These are phyloP conservation scores for Rosa chinensis DNA, from an alignment of 306 rosid species.

Conservation along the genomic window DNA sequence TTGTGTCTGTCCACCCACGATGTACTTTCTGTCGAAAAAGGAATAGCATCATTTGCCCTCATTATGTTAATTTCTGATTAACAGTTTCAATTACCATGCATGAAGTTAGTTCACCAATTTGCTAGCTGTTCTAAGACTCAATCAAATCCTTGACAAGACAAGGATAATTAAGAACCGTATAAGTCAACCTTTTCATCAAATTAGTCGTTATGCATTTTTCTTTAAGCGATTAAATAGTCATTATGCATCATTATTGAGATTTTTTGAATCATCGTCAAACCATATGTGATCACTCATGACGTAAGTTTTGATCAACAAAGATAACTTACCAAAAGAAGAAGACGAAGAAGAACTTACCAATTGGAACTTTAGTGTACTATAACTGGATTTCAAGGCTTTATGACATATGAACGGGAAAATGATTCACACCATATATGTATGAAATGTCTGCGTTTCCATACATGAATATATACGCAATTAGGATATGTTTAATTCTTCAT, in stretches of 20 bases:
- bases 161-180: background rate
- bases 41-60: background rate
- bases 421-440: too few species aligned
- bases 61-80: slow-evolving; percentile 6
- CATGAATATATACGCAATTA: background rate
- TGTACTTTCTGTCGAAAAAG: slow-evolving; percentile 16
- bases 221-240: background rate
- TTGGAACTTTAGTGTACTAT: too few species aligned
- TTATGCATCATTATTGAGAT: background rate
- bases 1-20: slow-evolving; percentile 14
- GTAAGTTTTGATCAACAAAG: background rate
- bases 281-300: background rate
- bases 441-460: background rate
- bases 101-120: background rate
- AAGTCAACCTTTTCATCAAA: background rate
- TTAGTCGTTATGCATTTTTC: background rate
- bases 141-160: background rate
- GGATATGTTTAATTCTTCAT: background rate
- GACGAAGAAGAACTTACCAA: background rate
- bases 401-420: background rate
- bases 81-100: background rate
- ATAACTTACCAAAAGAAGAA: background rate
- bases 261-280: background rate
- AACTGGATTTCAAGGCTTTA: background rate
- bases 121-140: background rate